phyloP scores from a whole-genome alignment of 78 protist species.

The Isochrysis galbana region DNA sequence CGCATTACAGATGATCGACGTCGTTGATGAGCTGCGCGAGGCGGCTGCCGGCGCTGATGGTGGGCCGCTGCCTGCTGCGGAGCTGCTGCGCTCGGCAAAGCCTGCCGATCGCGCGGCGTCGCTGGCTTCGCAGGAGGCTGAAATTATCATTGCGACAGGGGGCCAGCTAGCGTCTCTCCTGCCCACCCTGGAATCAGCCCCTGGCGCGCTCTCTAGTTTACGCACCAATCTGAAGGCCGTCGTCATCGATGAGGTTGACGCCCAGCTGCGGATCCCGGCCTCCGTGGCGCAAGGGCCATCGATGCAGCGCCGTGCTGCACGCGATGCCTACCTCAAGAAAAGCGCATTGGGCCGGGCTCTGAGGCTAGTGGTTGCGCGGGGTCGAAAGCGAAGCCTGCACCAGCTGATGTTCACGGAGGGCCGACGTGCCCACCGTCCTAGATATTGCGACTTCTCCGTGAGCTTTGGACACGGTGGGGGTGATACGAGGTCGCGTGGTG shows the following conservation, averaged over 20 bases:
- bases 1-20: not conserved
- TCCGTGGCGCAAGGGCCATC: not conserved
- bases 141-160: not conserved
- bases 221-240: not conserved
- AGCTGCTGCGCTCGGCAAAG: not conserved
- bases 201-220: not conserved
- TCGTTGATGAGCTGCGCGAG: not conserved
- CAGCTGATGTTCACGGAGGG: no score
- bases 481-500: no score
- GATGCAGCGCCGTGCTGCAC: not conserved
- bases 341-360: not conserved
- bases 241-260: slow-evolving; percentile 1
- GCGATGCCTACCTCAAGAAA: not conserved
- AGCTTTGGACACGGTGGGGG: no score
- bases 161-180: not conserved
- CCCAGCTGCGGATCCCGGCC: not conserved
- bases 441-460: no score
- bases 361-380: no score
- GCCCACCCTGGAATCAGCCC: not conserved
- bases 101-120: not conserved
- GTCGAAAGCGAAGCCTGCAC: no score
- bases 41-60: no score
- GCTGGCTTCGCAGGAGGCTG: not conserved
- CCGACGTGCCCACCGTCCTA: no score
- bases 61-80: not conserved